These are phyloP conservation scores for Juglanconis oblonga DNA, from an alignment of 2,329 filamentous ascomycete genomes.

Conservation along the genomic window DNA sequence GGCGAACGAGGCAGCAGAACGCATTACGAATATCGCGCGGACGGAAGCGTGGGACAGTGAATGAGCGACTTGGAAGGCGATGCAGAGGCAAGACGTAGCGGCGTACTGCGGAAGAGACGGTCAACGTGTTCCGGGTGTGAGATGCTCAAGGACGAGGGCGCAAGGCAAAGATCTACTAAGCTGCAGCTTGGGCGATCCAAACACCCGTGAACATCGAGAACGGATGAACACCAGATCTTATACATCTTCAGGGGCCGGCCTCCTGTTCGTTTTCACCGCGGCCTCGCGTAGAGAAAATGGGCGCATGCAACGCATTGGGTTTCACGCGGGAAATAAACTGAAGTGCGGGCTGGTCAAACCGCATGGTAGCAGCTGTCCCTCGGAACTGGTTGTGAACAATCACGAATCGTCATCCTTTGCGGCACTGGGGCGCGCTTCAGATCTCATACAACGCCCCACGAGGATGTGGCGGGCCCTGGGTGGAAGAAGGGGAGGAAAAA, in stretches of 20 bases:
- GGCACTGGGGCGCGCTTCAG: not conserved
- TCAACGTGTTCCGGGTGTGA: not conserved
- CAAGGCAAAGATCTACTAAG: not conserved
- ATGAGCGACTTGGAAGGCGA: not conserved
- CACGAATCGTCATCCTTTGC: not conserved
- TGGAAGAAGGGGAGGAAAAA: too few relatives aligned
- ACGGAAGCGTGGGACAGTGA: not conserved
- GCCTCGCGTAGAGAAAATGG: not conserved
- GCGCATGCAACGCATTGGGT: constrained; percentile 6
- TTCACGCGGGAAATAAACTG: not conserved
- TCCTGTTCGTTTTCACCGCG: not conserved
- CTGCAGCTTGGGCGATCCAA: not conserved
- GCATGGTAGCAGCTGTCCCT: not conserved
- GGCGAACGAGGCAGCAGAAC: constrained; percentile 2
- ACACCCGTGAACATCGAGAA: not conserved
- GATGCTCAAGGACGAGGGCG: not conserved
- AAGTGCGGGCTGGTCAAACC: not conserved
- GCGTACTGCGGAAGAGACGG: not conserved
- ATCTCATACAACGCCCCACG: not conserved
- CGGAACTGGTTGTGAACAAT: not conserved
- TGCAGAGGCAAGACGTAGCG: constrained; percentile 2
- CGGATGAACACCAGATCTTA: not conserved
- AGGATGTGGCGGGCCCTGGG: too few relatives aligned
- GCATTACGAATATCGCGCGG: constrained; percentile 1
- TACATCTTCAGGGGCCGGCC: not conserved